Evolutionary conservation across 179 eudicot species (phyloP).

Genomic region (Silene coronaria): DNA sequence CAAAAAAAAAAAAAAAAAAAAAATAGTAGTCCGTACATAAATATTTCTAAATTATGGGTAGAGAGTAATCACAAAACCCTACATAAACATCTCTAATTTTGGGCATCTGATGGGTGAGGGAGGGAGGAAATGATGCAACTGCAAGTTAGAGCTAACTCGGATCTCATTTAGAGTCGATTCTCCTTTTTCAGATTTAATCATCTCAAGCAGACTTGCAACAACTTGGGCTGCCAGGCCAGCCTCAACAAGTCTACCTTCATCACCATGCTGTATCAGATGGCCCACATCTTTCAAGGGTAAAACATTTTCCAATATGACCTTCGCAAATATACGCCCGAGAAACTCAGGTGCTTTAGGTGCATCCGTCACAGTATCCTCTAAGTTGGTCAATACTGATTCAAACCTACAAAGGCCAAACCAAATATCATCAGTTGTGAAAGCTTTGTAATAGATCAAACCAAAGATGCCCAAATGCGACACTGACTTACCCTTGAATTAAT

Average conservation of each 20-base stretch:
- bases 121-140: conserved; percentile 58
- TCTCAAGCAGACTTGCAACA: conserved; percentile 64
- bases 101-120: conserved; percentile 38
- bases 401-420: conserved; percentile 41
- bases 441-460: background rate
- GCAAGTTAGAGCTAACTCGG: conserved; percentile 38
- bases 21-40: conserved; percentile 11
- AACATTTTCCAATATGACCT: conserved; percentile 51
- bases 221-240: conserved; percentile 75
- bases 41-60: conserved; percentile 23
- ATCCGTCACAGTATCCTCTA: conserved; percentile 84
- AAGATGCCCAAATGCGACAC: background rate
- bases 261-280: conserved; percentile 58
- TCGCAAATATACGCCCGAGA: conserved; percentile 68
- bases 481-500: conserved; percentile 66
- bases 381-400: conserved; percentile 51
- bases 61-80: conserved; percentile 21
- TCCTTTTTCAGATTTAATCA: conserved; percentile 55
- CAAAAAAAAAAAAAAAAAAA: conserved; percentile 5
- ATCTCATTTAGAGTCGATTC: conserved; percentile 52
- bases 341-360: conserved; percentile 86
- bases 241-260: conserved; percentile 69
- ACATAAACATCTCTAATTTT: conserved; percentile 61
- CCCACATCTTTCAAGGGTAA: conserved; percentile 56
- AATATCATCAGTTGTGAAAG: background rate